A percentile compares a stretch with the other conserved stretches of the same genome.
Evolutionary conservation across 495 filamentous ascomycete species (phyloP).

Genomic region (Lepraria neglecta): DNA sequence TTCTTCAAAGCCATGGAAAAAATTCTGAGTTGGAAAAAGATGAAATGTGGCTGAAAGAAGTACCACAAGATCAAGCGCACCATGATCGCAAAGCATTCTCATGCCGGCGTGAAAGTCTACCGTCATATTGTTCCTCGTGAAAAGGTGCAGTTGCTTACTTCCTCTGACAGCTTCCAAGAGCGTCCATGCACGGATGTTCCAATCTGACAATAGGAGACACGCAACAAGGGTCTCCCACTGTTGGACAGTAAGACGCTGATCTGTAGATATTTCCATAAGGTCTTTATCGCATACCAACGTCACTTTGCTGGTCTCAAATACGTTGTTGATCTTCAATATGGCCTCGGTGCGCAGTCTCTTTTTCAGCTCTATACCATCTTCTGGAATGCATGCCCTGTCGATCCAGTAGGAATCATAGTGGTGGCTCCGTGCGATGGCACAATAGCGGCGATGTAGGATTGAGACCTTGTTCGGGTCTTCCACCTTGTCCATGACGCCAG

Average conservation of each 20-base stretch:
- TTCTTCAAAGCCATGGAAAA: not conserved
- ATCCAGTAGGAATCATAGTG: constrained; percentile 30
- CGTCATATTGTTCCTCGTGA: no score
- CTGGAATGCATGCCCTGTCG: constrained; percentile 30
- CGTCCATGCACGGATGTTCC: no score
- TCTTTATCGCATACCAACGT: constrained; percentile 28
- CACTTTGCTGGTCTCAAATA: constrained; percentile 24
- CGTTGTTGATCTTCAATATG: constrained; percentile 27
- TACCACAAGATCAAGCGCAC: no score
- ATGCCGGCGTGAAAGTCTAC: not conserved
- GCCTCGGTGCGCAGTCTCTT: constrained; percentile 20
- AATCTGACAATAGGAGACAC: not conserved
- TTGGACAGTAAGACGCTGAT: constrained; percentile 3
- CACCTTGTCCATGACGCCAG: constrained; percentile 31
- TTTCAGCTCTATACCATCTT: no score
- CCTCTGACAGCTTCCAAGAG: no score
- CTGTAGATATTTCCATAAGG: constrained; percentile 23
- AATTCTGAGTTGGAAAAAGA: not conserved
- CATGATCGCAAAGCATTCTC: not conserved
- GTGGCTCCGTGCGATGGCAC: constrained; percentile 13
- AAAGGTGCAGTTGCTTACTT: no score
- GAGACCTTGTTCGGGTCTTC: constrained; percentile 23
- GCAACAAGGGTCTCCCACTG: constrained; percentile 20
- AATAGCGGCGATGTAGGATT: constrained; percentile 27
- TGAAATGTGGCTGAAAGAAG: no score